Base-by-base conservation (phyloP, 2,329 filamentous ascomycete species). In the Nannizziopsis arthrosporioides region DNA sequence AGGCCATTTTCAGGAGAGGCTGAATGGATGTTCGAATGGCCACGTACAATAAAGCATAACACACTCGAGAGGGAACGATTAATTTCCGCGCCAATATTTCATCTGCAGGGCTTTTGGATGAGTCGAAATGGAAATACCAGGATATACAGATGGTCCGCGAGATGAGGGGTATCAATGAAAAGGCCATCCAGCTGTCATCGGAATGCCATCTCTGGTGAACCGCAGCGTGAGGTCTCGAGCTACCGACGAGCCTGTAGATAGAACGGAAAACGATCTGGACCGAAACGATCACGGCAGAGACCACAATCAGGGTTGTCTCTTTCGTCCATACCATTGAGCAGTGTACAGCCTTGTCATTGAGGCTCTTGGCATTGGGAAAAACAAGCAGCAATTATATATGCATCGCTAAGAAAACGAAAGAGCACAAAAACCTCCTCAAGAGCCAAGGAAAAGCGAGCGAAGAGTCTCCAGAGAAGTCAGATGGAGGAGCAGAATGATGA, bases 171-270 rank as follows among this genome's bases (percentile, higher is more conserved):
- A 53, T 8, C n/a, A 54, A 37, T 2, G 50, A 51, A 43, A 51
- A 48, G 8, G 47, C 42, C 53, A 54, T 54, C 53, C 53, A 54
- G 49, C 32, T 54, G 39, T 54, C 53, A 37, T 54, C 53, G 39
- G 47, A 37, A 40, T 48, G 43, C 53, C 53, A 54, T 40, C 36
- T 44, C 22, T 53, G 53, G 18, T 48, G 49, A 9, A 47, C 42
- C 14, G 49, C 36, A 19, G 47, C 41, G 40, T 48, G 47, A 36
- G 46, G 18, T 36, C 47, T 52, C 38, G 46, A 37, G 8, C 37
- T 51, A 19, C 45, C 48, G 12, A 52, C 45, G 3, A 54, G 38
- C 15, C 51, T 48, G 35, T 51, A 53, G 18, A 42, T 27, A 17
- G 48, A 51, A 47, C 53, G 51, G 32, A 54, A 51, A 10, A 51